Evolutionary conservation across 108 stramenopile genomes (phyloP).

Genomic region (Mediolabrus comicus): DNA sequence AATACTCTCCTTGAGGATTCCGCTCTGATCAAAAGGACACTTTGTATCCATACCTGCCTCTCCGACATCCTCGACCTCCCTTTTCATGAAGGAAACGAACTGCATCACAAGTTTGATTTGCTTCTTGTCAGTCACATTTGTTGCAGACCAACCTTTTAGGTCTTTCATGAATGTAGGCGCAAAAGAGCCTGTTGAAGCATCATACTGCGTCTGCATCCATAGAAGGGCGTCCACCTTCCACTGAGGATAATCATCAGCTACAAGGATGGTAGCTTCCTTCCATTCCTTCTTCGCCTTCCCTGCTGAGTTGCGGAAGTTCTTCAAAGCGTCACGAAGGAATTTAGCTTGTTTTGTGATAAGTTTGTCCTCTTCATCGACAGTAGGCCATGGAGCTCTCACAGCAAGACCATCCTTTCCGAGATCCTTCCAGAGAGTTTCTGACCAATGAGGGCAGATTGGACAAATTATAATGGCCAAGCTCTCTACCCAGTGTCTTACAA

Average conservation of each 20-base stretch:
- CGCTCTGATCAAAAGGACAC: constrained; percentile 85
- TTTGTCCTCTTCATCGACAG: constrained; percentile 77
- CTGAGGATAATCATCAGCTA: constrained; percentile 81
- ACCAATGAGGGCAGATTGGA: constrained; percentile 92
- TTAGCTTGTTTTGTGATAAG: constrained; percentile 79
- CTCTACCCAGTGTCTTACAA: constrained; percentile 76
- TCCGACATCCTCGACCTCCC: constrained; percentile 87
- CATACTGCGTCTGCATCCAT: constrained; percentile 81
- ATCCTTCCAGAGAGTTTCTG: constrained; percentile 77
- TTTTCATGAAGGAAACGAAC: constrained; percentile 91
- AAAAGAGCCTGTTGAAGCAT: constrained; percentile 43
- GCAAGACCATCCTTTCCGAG: constrained; percentile 79
- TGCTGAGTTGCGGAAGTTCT: constrained; percentile 66
- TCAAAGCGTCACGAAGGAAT: constrained; percentile 77
- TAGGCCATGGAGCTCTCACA: constrained; percentile 89
- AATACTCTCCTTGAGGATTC: constrained; percentile 60
- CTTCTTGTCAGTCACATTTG: constrained; percentile 85
- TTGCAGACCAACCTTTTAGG: constrained; percentile 69
- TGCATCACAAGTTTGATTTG: constrained; percentile 90
- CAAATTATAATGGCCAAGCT: constrained; percentile 80
- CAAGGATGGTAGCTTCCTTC: constrained; percentile 62
- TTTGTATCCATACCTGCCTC: constrained; percentile 78
- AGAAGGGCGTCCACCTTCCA: constrained; percentile 85
- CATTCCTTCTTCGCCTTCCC: constrained; percentile 87
- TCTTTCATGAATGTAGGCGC: constrained; percentile 68